Evolutionary conservation across 1,284 basidiomycete genomes (phyloP), one percentile per base, ranked within the genome.

Genomic region (Trametes versicolor): DNA sequence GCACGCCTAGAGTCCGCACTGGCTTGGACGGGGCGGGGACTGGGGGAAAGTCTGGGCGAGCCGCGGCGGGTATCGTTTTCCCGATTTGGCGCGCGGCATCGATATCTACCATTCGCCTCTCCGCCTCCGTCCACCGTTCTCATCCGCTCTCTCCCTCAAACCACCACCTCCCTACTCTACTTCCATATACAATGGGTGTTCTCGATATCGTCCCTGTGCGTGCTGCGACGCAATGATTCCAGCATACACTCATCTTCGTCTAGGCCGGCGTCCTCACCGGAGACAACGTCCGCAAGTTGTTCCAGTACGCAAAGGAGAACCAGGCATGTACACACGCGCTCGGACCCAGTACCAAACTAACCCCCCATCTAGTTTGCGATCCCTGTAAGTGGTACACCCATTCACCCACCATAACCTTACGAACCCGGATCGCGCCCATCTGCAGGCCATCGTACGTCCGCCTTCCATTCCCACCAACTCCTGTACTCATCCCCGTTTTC

Each of bases 191-290:
- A 63, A 90, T 90, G 89, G 89, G 89, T 75, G 77, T 91, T 72
- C 86, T 91, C 74, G 89, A 91, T 71, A 82, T 91, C 72, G 88
- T 92, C 69, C 89, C 89, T 59, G 88, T 90, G 76, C 66, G 87
- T 82, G 3, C 29, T n/a, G 29, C 27, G 62, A 64, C 48, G 61
- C 39, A 3, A 15, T 2, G 51, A 39, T 21, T 19, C 54, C 39
- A n/a, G 37, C 4, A n/a, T 13, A 7, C 49, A 4, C 57, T 56
- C 45, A 60, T 56, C 29, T 17, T 12, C n/a, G 21, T 13, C 53
- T 70, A 95, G 94, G 83, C 93, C 79, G 95, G 95, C 74, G 95
- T 97, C 69, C 80, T 97, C 74, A 94, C 92, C 71, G 95, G 94
- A 80, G 90, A 95, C 74, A 87, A 96, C 78, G 90, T 93, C 74